Evolutionary conservation across 768 basidiomycete species (phyloP).

Genomic region (Termitomyces sp.): DNA sequence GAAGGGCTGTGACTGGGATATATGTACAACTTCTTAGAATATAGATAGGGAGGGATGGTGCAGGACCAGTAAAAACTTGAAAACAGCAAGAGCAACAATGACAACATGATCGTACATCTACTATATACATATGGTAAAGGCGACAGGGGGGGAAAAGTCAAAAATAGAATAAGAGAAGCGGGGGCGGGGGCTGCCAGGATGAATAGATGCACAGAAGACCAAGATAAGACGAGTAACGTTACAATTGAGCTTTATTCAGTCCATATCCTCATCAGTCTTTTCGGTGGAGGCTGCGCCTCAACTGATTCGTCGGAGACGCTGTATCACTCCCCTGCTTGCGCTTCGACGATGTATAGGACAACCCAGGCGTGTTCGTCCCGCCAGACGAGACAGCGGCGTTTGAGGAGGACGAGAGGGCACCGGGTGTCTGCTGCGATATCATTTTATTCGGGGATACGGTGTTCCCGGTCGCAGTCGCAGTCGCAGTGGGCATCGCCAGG

Average conservation of each 20-base stretch:
- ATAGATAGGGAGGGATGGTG: background rate
- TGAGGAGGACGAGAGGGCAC: constrained; percentile 31
- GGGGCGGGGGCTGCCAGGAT: background rate
- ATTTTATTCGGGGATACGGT: constrained; percentile 55
- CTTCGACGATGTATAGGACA: constrained; percentile 50
- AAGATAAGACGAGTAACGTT: background rate
- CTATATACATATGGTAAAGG: background rate
- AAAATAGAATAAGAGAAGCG: background rate
- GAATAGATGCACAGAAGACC: too few relatives aligned
- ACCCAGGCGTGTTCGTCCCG: constrained; percentile 46
- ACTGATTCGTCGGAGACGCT: constrained; percentile 47
- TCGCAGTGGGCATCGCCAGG: constrained; percentile 18
- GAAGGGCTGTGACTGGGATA: too few relatives aligned
- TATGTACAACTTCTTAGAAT: too few relatives aligned
- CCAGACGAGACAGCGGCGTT: constrained; percentile 24
- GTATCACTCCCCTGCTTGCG: constrained; percentile 46
- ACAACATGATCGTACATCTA: background rate
- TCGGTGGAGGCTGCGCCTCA: constrained; percentile 42
- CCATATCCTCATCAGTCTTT: constrained; percentile 34
- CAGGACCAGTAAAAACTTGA: background rate
- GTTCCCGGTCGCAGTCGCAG: constrained; percentile 13
- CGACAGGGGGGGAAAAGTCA: background rate
- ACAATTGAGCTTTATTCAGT: background rate
- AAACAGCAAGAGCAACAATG: background rate
- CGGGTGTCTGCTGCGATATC: constrained; percentile 32